Base-by-base conservation (phyloP, 1,284 basidiomycete genomes). In the Thecaphora thlaspeos region DNA sequence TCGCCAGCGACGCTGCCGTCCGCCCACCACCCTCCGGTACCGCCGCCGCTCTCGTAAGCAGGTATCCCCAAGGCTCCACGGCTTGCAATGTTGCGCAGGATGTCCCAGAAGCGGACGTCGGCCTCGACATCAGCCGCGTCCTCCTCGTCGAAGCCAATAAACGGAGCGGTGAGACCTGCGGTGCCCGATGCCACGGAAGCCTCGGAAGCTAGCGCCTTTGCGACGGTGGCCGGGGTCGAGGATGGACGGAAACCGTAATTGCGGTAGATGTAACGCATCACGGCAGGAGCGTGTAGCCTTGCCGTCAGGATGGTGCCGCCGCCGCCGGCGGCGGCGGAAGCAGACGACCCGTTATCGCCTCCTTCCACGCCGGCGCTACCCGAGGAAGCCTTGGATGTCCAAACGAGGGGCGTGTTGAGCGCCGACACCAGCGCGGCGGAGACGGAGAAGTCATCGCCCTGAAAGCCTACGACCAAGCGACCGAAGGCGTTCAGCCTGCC, bases 161-260 rank as follows among this genome's bases (percentile, higher is more conserved):
- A n/a, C n/a, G n/a, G n/a, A n/a, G n/a, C n/a, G n/a, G n/a, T n/a
- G n/a, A n/a, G n/a, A n/a, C n/a, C n/a, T n/a, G n/a, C n/a, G n/a
- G n/a, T n/a, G n/a, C n/a, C n/a, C n/a, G n/a, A n/a, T n/a, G n/a
- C n/a, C n/a, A n/a, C n/a, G n/a, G n/a, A n/a, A n/a, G n/a, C 38
- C 18, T 12, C 17, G 19, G 11, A 17, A 21, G 17, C 24, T 24
- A 38, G 36, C 32, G 38, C 49, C 46, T 30, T 40, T n/a, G n/a
- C n/a, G n/a, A 64, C 53, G 11, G 46, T 37, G 7, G 15, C 5
- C 4, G 38, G 40, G 15, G 58, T 63, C 12, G 58, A 47, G 1
- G 68, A 65, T 2, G 72, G 70, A 14, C 49, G 44, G n/a, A 74
- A 59, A 11, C 59, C 53, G 36, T 70, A 72, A 36, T 61, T 60